Evolutionary conservation across 257 asterid genomes (phyloP), one percentile per base, ranked within the genome.

Genomic region (Catharanthus roseus): DNA sequence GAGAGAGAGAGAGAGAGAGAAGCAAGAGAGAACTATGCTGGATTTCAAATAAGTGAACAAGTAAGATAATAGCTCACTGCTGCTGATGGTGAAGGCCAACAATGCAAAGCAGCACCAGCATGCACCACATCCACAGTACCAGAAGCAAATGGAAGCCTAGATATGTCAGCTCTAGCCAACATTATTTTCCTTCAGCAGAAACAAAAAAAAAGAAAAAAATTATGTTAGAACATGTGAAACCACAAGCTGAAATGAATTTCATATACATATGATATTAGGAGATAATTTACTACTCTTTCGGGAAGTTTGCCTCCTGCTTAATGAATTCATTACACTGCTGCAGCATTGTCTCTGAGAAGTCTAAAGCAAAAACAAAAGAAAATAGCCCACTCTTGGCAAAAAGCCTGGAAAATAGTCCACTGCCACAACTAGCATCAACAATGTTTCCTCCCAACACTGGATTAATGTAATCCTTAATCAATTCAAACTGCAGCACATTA

Each of bases 41-140:
- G 10, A 42, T 23, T 29, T 71, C 50, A 28, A 42, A 38, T 29
- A 45, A 10, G 23, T 19, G 44, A 13, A 68, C 19, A 18, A 45
- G 28, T 31, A 56, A 51, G 71, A 53, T 74, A 75, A 50, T 33
- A 68, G 72, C 87, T 77, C 74, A 91, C 97, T 23, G 89, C 96
- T 39, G 93, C 80, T 16, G 96, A 88, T 65, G 96, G 96, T 60
- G 96, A 89, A 77, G 96, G 95, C 96, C 97, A 92, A 50, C 97
- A 92, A 80, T 89, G 97, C 73, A 92, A 78, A 77, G 97, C 97
- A 71, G 96, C 97, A 77, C 96, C 97, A 74, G 96, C 97, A 84
- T 92, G 97, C 78, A 92, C 85, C 75, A 90, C 96, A 78, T 92
- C 96, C 72, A 89, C 77, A 16, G 79, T 63, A 75, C 93, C 80